Evolutionary conservation across 1,284 basidiomycete genomes (phyloP).

Genomic region (Vanrija sp.): DNA sequence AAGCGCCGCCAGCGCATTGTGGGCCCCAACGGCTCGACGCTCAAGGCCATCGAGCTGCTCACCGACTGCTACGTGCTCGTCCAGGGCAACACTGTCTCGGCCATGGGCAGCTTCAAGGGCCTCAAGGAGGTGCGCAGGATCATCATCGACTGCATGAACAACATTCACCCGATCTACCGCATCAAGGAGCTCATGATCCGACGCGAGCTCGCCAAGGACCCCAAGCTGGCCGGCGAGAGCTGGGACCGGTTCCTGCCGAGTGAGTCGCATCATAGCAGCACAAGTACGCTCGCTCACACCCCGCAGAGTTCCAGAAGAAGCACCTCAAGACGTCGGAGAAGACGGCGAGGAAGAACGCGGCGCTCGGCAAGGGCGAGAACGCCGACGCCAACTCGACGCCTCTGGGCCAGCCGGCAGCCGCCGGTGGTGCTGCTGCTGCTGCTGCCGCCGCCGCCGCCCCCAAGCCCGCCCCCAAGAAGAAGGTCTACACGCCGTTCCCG

Average conservation of each 20-base stretch:
- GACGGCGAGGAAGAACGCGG: conserved; percentile 78
- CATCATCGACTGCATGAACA: conserved; percentile 98
- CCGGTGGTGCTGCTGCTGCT: conserved; percentile 5
- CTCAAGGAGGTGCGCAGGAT: conserved; percentile 94
- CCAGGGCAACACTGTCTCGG: conserved; percentile 95
- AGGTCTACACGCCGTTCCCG: conserved; percentile 98
- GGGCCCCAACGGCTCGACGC: conserved; percentile 90
- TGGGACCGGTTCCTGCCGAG: conserved; percentile 97
- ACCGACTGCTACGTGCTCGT: conserved; percentile 97
- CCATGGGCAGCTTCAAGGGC: conserved; percentile 93
- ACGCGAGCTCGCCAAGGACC: conserved; percentile 95
- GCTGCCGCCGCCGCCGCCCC: conserved; percentile 11
- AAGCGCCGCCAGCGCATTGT: conserved; percentile 95
- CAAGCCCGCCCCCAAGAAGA: conserved; percentile 61
- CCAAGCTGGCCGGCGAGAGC: conserved; percentile 85
- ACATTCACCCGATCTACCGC: conserved; percentile 98
- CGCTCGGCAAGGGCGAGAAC: conserved; percentile 12
- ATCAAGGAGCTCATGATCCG: conserved; percentile 99
- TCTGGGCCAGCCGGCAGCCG: conserved; percentile 12
- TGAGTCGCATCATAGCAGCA: no score
- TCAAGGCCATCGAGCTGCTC: conserved; percentile 98
- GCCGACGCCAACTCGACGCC: conserved; percentile 20
- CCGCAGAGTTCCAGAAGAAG: conserved; percentile 77
- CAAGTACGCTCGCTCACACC: not conserved
- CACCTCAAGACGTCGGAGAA: conserved; percentile 90